These are phyloP conservation scores for Penicillium ucsense DNA, from an alignment of 495 filamentous ascomycete species.

Conservation along the genomic window DNA sequence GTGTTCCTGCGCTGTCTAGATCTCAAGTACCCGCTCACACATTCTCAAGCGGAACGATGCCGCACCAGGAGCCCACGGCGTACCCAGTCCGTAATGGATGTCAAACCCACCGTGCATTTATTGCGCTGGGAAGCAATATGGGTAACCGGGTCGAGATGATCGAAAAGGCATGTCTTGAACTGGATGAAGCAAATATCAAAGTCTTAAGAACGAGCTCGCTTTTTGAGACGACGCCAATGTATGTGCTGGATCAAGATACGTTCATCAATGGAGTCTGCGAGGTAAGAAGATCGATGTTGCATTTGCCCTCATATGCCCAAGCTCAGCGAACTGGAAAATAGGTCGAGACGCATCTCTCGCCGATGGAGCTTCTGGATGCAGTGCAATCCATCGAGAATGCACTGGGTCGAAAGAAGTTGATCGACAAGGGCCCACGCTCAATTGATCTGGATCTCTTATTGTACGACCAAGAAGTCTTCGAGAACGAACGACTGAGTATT, in stretches of 20 bases:
- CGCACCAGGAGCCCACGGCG: constrained; percentile 18
- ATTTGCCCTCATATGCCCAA: too few relatives aligned
- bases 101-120: constrained; percentile 50
- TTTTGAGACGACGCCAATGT: constrained; percentile 96
- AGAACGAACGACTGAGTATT: constrained; percentile 63
- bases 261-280: constrained; percentile 94
- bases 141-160: constrained; percentile 79
- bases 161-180: constrained; percentile 66
- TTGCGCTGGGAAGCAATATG: constrained; percentile 89
- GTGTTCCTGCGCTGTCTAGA: constrained; percentile 7
- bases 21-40: constrained; percentile 8
- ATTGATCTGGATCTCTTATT: constrained; percentile 93
- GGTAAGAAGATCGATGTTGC: constrained; percentile 37
- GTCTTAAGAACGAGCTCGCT: constrained; percentile 75
- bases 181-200: constrained; percentile 60
- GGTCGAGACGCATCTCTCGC: constrained; percentile 73
- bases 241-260: constrained; percentile 74
- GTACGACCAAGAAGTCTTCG: constrained; percentile 59
- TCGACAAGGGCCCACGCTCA: constrained; percentile 88
- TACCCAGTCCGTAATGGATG: constrained; percentile 7
- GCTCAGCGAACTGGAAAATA: constrained; percentile 18
- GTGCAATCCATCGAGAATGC: constrained; percentile 74
- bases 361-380: constrained; percentile 63
- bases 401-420: constrained; percentile 69
- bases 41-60: constrained; percentile 16